Conservation (phyloP, 495 filamentous ascomycete species). For the Sphaerosporella brunnea region DNA sequence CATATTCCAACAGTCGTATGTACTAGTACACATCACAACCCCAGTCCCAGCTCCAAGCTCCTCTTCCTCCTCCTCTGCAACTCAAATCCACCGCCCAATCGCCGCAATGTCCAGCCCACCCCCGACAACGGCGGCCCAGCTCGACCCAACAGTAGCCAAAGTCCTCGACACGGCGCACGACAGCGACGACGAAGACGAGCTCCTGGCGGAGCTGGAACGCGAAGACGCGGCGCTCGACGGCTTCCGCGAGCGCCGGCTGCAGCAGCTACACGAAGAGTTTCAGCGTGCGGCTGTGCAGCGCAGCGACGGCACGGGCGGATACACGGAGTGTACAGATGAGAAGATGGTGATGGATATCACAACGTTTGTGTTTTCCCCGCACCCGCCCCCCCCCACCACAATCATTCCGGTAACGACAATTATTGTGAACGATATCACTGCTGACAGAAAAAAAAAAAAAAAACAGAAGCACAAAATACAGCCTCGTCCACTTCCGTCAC, state of each 20-base stretch:
- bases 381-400: not conserved
- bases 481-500: conserved; percentile 61
- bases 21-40: too few species aligned
- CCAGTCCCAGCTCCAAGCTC: too few species aligned
- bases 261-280: conserved; percentile 50
- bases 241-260: conserved; percentile 52
- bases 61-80: too few species aligned
- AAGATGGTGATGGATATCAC: conserved; percentile 52
- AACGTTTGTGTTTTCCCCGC: conserved; percentile 27
- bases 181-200: conserved; percentile 48
- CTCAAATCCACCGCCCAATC: too few species aligned
- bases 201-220: conserved; percentile 51
- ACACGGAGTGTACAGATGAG: conserved; percentile 45
- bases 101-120: not conserved
- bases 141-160: not conserved
- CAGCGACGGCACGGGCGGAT: conserved; percentile 25
- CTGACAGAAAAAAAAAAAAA: not conserved
- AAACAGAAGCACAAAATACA: conserved; percentile 32
- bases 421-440: not conserved
- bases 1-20: too few species aligned
- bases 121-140: not conserved
- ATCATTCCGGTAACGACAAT: not conserved
- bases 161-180: conserved; percentile 10
- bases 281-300: not conserved
- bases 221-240: conserved; percentile 39